Evolutionary conservation across 2,329 filamentous ascomycete species (phyloP), one percentile per base, ranked within the genome.

Genomic region (Zopfia rhizophila): DNA sequence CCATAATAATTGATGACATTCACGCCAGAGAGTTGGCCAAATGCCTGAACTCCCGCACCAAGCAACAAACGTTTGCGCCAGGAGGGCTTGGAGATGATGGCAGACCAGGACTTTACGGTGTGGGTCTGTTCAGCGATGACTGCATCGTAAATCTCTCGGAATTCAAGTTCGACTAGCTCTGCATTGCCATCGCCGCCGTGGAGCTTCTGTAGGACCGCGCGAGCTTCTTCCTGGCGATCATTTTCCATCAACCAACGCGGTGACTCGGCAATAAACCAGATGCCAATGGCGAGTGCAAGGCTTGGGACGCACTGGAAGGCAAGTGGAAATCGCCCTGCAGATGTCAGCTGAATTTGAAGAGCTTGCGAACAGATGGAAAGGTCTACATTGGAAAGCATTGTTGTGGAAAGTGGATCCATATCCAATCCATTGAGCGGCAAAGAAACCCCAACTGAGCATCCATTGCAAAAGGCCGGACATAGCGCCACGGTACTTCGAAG

Each of bases 401-500:
- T 27, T 45, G 22, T 53, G 55, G 41, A 61, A 71, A 1, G 63
- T 65, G 30, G 63, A 70, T 4, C 69, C 68, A 43, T 71, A 74
- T 1, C 70, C 69, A 5, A 74, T 36, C 72, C 71, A 74, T 37
- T 73, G 67, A 3, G 70, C 71, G 11, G 69, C 56, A 4, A 72
- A 51, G 54, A 68, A 72, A 3, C 71, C 70, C 64, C 68, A 72
- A n/a, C 57, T 64, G 28, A 73, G 43, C 59, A 71, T 68, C 66
- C 66, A 72, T 35, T 56, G 56, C 61, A 88, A 82, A 56, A 88
- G 83, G 4, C 86, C 70, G 6, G 78, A 79, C n/a, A 87, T 79
- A 3, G 86, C 76, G 14, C 82, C 70, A 30, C 70, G 64, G 30
- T 60, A 58, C 10, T 58, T 58, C 0, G 69, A 55, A 43, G 65